Evolutionary conservation across 2,329 filamentous ascomycete species (phyloP).

Genomic region (Paracorniculantispora psalliotae): DNA sequence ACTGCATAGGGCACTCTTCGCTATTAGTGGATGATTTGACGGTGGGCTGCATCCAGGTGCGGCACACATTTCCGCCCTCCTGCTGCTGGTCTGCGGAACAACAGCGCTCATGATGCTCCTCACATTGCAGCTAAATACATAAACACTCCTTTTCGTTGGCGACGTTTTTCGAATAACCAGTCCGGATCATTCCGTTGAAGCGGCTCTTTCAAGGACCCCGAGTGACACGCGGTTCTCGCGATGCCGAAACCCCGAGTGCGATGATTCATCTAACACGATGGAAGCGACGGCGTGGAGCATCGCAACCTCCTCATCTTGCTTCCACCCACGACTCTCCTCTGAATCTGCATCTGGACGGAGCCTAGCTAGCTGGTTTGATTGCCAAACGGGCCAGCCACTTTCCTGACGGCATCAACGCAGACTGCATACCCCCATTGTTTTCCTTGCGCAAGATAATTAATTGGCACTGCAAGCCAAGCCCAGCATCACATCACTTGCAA

Average conservation of each 20-base stretch:
- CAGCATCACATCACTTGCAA: not conserved
- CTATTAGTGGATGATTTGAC: not conserved
- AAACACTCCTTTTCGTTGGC: not conserved
- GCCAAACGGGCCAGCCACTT: not conserved
- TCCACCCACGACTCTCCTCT: not conserved
- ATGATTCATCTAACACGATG: not conserved
- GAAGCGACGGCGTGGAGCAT: conserved; percentile 2
- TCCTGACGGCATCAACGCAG: no score
- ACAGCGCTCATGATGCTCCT: not conserved
- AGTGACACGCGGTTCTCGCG: not conserved
- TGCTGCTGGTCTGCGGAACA: not conserved
- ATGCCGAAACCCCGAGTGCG: not conserved
- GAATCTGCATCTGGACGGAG: conserved; percentile 1
- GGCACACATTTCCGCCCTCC: not conserved
- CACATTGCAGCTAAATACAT: not conserved
- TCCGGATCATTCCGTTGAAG: not conserved
- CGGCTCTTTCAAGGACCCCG: not conserved
- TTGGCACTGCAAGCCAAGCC: not conserved
- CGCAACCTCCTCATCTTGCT: not conserved
- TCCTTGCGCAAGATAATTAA: not conserved
- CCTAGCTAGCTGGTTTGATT: not conserved
- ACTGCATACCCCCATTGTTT: not conserved
- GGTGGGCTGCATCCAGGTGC: not conserved
- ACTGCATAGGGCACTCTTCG: not conserved
- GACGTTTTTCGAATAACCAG: not conserved